phyloP scores from a whole-genome alignment of 2,329 filamentous ascomycete genomes.

The Xenoacremonium recifei region DNA sequence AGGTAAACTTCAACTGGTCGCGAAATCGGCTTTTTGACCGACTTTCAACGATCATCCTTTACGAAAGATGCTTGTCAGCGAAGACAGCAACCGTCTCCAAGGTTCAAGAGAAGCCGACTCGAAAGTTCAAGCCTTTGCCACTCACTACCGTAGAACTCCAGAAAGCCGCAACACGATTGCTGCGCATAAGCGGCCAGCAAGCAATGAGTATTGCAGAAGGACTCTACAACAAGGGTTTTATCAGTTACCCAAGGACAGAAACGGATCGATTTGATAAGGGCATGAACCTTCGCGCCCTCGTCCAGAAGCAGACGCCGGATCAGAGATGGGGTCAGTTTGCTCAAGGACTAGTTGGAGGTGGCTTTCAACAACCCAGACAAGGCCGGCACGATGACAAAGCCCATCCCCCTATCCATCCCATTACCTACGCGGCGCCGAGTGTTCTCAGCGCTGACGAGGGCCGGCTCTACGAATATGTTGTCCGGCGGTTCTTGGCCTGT shows the following conservation, averaged over 20 bases:
- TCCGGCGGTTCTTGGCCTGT: slow-evolving; percentile 88
- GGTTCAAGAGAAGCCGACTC: slow-evolving; percentile 86
- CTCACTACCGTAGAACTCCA: slow-evolving; percentile 95
- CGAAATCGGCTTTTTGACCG: slow-evolving; percentile 85
- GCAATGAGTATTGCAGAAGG: slow-evolving; percentile 87
- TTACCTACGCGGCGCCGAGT: slow-evolving; percentile 72
- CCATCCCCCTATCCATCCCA: slow-evolving; percentile 94
- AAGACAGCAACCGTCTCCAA: slow-evolving; percentile 78
- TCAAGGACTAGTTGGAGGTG: slow-evolving; percentile 69
- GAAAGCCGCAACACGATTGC: slow-evolving; percentile 86
- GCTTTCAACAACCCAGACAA: slow-evolving; percentile 76
- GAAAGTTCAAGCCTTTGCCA: slow-evolving; percentile 90
- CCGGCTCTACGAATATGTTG: slow-evolving; percentile 88
- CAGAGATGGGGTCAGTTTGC: slow-evolving; percentile 79
- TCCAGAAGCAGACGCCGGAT: slow-evolving; percentile 81
- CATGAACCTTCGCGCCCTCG: slow-evolving; percentile 77
- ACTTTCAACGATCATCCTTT: slow-evolving; percentile 74
- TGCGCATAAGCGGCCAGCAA: slow-evolving; percentile 86
- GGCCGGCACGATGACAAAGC: slow-evolving; percentile 94
- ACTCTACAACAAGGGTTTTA: slow-evolving; percentile 91
- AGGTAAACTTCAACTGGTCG: slow-evolving; percentile 82
- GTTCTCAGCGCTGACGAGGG: slow-evolving; percentile 66
- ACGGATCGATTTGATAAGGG: slow-evolving; percentile 92
- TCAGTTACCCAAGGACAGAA: slow-evolving; percentile 96
- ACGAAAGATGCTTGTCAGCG: slow-evolving; percentile 78